Evolutionary conservation across 192 early-diverging fungal species (phyloP), one percentile per base, ranked within the genome.

Genomic region (Kappamyces sp.): DNA sequence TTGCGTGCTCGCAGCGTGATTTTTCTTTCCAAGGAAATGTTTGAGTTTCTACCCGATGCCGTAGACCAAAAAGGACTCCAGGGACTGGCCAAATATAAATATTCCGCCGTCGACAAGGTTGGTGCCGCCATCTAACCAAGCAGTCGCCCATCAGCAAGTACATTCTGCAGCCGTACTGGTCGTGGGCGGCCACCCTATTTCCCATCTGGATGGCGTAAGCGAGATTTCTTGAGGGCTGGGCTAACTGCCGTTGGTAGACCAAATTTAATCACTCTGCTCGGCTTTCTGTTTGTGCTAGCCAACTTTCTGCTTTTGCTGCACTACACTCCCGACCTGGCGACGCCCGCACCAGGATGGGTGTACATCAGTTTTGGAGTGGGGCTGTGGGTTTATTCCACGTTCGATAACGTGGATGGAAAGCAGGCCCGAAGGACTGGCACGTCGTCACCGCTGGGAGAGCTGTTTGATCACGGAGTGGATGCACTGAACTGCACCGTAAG

Each of bases 361-460:
- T 91, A 93, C 67, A 83, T 74, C 74, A 76, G 77, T 6, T 90
- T 86, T 57, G 84, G 78, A 47, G 58, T 86, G 40, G 90, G 92
- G 32, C 68, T 97, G 10, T 97, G 88, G 69, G 72, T 88, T 10
- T 97, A 97, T 69, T 89, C 88, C 64, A 88, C 87, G 31, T 78
- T 93, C 51, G 93, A 97, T 66, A 90, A 90, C 34, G 90, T 97
- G 68, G 94, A 97, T 63, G 94, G 94, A 23, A 94, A 94, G 71
- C 94, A 97, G 69, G 94, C 94, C 15, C 78, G 94, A 48, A 76
- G 90, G 48, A 94, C 92, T 15, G 87, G 87, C 47, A 79, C 89
- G 4, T 84, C 84, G 0, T 88, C 90, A 15, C 94, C 94, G 15
- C 64, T 97, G 55, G 94, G 94, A 32, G 94, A 97, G 77, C 72